Conservation (phyloP, 345 rosid species). For the Gynandropsis gynandra region DNA sequence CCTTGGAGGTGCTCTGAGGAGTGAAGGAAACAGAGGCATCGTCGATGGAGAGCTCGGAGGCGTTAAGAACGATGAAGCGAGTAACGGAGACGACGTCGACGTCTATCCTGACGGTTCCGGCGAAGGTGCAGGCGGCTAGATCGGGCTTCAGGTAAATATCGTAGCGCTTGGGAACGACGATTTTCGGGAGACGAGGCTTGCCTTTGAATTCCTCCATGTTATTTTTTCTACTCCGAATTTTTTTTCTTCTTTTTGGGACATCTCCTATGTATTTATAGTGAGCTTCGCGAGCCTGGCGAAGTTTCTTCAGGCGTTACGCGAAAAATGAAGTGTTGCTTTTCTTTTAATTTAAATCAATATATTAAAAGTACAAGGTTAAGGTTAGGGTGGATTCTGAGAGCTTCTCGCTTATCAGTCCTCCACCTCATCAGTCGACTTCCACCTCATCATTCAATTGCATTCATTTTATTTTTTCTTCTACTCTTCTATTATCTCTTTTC, state of each 20-base stretch:
- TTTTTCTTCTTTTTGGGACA: neutral
- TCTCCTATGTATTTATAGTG: neutral
- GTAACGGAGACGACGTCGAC: slow-evolving; percentile 52
- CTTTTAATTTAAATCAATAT: too few species aligned
- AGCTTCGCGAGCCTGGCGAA: too few species aligned
- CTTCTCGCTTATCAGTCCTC: too few species aligned
- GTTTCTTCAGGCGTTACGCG: too few species aligned
- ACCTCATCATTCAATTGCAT: too few species aligned
- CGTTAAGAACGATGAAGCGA: slow-evolving; percentile 79
- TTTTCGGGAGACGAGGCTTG: slow-evolving; percentile 83
- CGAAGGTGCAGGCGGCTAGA: slow-evolving; percentile 61
- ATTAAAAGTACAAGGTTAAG: too few species aligned
- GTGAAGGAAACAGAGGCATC: slow-evolving; percentile 48
- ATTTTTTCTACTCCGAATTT: neutral
- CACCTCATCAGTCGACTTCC: too few species aligned
- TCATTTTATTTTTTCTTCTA: too few species aligned
- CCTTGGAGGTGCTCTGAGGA: slow-evolving; percentile 42
- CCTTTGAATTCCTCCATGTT: slow-evolving; percentile 75
- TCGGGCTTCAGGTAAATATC: slow-evolving; percentile 71
- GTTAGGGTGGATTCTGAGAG: too few species aligned
- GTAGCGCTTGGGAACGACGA: slow-evolving; percentile 80
- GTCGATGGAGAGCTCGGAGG: slow-evolving; percentile 69
- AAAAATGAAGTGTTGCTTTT: too few species aligned
- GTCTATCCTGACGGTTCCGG: slow-evolving; percentile 53
- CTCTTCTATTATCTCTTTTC: too few species aligned